Percentiles rank a stretch among this genome's conserved stretches.
Conservation (phyloP, 2,329 filamentous ascomycete species). For the Aureobasidium melanogenum region DNA sequence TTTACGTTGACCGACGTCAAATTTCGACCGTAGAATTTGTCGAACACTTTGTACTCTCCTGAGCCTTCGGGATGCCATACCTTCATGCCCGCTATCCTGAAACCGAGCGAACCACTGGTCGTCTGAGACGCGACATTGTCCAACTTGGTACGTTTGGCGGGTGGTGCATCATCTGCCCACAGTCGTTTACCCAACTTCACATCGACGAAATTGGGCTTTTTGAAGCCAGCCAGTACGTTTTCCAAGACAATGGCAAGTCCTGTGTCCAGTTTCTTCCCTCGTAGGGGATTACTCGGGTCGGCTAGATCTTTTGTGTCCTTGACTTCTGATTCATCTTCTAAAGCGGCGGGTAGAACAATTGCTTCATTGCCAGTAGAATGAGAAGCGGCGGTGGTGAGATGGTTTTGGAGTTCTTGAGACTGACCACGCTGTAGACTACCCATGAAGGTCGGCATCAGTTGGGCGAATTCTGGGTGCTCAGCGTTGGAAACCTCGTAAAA, state of each 20-base stretch:
- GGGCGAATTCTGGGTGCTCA: conserved; percentile 62
- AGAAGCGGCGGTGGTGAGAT: not conserved
- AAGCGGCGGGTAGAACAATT: conserved; percentile 12
- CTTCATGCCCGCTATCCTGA: conserved; percentile 58
- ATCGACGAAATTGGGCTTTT: conserved; percentile 81
- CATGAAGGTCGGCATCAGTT: conserved; percentile 77
- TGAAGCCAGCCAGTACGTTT: conserved; percentile 74
- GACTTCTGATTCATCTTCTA: not conserved
- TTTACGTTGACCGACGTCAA: conserved; percentile 48
- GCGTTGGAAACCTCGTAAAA: conserved; percentile 73
- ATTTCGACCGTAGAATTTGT: conserved; percentile 57
- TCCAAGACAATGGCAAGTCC: conserved; percentile 75
- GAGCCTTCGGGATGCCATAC: conserved; percentile 35
- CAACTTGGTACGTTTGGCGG: conserved; percentile 49
- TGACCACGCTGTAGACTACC: conserved; percentile 64
- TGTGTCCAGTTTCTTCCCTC: conserved; percentile 60
- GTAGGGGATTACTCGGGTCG: conserved; percentile 26
- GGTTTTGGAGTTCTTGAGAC: conserved; percentile 11
- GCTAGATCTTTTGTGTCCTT: conserved; percentile 10
- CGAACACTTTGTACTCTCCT: conserved; percentile 47
- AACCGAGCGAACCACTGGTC: conserved; percentile 52
- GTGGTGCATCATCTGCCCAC: conserved; percentile 65
- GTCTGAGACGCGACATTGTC: conserved; percentile 52
- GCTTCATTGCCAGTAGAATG: not conserved
- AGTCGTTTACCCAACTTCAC: conserved; percentile 81